phyloP scores from a whole-genome alignment of 2,329 filamentous ascomycete genomes.

The Rutstroemia sp. region DNA sequence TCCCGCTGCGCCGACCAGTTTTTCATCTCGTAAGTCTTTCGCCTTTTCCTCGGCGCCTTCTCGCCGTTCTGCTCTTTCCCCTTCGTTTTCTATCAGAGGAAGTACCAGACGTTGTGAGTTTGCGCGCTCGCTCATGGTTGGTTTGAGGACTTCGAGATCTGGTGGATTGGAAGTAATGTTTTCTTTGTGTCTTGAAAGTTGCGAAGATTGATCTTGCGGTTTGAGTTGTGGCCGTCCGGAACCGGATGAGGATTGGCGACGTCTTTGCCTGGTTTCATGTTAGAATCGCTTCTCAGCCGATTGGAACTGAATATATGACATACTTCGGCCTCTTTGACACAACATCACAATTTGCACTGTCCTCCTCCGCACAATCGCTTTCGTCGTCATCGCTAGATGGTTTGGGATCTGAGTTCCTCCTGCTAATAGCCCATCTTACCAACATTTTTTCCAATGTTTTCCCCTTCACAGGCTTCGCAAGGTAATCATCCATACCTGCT shows the following conservation, averaged over 20 bases:
- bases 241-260: no score
- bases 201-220: no score
- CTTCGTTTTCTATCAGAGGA: slow-evolving; percentile 30
- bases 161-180: no score
- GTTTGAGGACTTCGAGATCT: no score
- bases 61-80: slow-evolving; percentile 38
- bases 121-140: slow-evolving; percentile 16
- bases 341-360: slow-evolving; percentile 10
- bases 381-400: slow-evolving; percentile 8
- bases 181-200: no score
- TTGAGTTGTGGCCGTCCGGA: no score
- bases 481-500: slow-evolving; percentile 71
- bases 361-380: slow-evolving; percentile 22
- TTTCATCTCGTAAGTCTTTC: slow-evolving; percentile 44
- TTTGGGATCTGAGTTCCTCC: slow-evolving; percentile 23
- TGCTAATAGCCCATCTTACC: slow-evolving; percentile 55
- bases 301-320: not conserved
- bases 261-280: not conserved
- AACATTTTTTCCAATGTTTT: slow-evolving; percentile 63
- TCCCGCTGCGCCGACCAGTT: slow-evolving; percentile 35
- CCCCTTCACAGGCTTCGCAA: slow-evolving; percentile 66
- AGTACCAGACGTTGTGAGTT: slow-evolving; percentile 20
- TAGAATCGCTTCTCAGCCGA: no score
- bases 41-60: slow-evolving; percentile 48
- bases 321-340: not conserved